phyloP scores from a whole-genome alignment of 2,329 filamentous ascomycete species.

The Didymella sp. region DNA sequence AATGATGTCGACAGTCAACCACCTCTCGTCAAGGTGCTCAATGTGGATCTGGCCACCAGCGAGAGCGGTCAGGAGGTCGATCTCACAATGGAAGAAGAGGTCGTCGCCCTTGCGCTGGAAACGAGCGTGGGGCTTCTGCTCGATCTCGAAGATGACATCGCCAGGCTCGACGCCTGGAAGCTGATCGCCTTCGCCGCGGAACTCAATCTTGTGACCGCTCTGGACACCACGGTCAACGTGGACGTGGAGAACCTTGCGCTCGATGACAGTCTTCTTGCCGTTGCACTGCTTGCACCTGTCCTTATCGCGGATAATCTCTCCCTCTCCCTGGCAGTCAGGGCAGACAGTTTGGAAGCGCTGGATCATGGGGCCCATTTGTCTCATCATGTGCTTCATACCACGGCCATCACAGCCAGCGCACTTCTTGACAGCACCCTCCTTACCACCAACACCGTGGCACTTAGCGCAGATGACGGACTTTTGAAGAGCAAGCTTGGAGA shows the following conservation, averaged over 20 bases:
- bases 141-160: constrained; percentile 98
- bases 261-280: constrained; percentile 97
- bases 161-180: constrained; percentile 90
- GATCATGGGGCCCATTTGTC: constrained; percentile 99
- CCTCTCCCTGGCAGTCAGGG: constrained; percentile 96
- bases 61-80: constrained; percentile 92
- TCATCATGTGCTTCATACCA: constrained; percentile 99
- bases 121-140: constrained; percentile 95
- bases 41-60: constrained; percentile 90
- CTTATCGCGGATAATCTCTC: constrained; percentile 95
- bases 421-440: constrained; percentile 95
- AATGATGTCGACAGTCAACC: constrained; percentile 90
- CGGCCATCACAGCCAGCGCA: constrained; percentile 90
- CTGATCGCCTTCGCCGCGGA: constrained; percentile 95
- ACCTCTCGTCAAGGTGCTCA: constrained; percentile 96
- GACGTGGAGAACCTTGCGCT: constrained; percentile 97
- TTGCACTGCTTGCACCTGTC: constrained; percentile 96
- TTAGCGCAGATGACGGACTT: constrained; percentile 96
- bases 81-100: constrained; percentile 91
- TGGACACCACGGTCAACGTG: constrained; percentile 95
- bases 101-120: constrained; percentile 98
- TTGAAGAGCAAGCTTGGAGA: constrained; percentile 95
- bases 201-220: constrained; percentile 95
- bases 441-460: constrained; percentile 92
- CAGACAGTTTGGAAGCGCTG: constrained; percentile 99